These are phyloP conservation scores for Cunninghamia lanceolata DNA, from an alignment of 75 land plant species.

Conservation along the genomic window DNA sequence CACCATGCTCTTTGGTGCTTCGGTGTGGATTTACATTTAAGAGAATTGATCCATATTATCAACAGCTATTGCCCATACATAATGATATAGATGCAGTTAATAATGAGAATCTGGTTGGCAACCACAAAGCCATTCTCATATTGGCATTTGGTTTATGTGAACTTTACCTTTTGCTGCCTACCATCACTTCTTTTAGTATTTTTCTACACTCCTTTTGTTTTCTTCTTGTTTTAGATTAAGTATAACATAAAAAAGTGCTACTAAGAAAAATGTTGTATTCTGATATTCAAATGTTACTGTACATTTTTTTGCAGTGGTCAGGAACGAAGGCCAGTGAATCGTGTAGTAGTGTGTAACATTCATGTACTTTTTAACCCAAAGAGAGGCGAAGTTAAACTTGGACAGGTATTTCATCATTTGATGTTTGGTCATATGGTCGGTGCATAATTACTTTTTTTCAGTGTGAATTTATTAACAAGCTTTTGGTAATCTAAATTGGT, in stretches of 20 bases:
- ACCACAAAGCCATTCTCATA: not conserved
- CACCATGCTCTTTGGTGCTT: no score
- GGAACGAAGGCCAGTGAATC: slow-evolving; percentile 19
- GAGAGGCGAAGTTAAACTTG: slow-evolving; percentile 96
- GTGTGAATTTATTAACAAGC: not conserved
- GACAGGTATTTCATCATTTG: slow-evolving; percentile 65
- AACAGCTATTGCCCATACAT: not conserved
- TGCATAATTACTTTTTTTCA: not conserved
- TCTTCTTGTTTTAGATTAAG: not conserved
- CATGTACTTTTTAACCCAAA: slow-evolving; percentile 97
- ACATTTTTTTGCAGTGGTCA: slow-evolving; percentile 1
- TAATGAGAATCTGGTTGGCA: not conserved
- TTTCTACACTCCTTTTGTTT: not conserved
- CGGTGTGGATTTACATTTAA: no score
- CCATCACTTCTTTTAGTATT: not conserved
- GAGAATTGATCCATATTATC: not conserved
- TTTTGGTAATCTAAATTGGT: not conserved
- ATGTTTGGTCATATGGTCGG: not conserved
- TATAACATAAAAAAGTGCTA: not conserved
- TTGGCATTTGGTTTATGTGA: not conserved
- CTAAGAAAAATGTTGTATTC: not conserved
- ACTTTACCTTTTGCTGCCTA: not conserved
- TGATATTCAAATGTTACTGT: not conserved
- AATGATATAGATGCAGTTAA: not conserved
- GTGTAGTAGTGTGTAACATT: slow-evolving; percentile 84